Evolutionary conservation across 148 eudicot species (phyloP).

Genomic region (Hydrangea macrophylla): DNA sequence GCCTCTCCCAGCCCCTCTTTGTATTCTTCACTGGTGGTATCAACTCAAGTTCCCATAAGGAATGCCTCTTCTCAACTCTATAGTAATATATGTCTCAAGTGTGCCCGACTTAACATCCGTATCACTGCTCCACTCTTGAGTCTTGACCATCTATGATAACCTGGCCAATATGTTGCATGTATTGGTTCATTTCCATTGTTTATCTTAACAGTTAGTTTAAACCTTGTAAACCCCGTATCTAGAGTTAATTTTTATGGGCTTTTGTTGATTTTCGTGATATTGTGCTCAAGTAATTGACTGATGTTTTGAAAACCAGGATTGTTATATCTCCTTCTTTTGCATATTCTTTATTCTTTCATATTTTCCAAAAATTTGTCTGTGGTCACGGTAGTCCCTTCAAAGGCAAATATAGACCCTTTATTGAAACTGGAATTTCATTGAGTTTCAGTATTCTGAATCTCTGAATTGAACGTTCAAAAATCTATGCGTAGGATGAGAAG

Average conservation of each 20-base stretch:
- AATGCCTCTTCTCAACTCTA: not conserved
- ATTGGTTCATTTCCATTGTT: not conserved
- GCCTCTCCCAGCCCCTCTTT: too few species aligned
- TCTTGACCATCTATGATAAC: not conserved
- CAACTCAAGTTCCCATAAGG: too few species aligned
- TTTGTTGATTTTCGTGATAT: not conserved
- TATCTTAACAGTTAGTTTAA: not conserved
- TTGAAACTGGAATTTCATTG: not conserved
- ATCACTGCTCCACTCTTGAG: too few species aligned
- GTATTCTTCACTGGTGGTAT: not conserved
- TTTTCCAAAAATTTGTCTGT: not conserved
- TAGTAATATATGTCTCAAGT: not conserved
- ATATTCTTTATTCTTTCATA: too few species aligned
- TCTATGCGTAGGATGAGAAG: constrained; percentile 15
- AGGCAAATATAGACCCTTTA: not conserved
- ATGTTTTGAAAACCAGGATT: too few species aligned
- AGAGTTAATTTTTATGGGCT: not conserved
- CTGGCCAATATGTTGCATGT: not conserved
- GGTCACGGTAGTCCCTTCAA: not conserved
- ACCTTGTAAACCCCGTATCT: not conserved
- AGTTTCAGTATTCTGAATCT: not conserved
- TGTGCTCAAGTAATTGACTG: too few species aligned
- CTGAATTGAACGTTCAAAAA: not conserved
- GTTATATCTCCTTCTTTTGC: not conserved
- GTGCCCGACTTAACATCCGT: too few species aligned